These are phyloP conservation scores for Leucosporidium creatinivorum DNA, from an alignment of 768 basidiomycete genomes.

Conservation along the genomic window DNA sequence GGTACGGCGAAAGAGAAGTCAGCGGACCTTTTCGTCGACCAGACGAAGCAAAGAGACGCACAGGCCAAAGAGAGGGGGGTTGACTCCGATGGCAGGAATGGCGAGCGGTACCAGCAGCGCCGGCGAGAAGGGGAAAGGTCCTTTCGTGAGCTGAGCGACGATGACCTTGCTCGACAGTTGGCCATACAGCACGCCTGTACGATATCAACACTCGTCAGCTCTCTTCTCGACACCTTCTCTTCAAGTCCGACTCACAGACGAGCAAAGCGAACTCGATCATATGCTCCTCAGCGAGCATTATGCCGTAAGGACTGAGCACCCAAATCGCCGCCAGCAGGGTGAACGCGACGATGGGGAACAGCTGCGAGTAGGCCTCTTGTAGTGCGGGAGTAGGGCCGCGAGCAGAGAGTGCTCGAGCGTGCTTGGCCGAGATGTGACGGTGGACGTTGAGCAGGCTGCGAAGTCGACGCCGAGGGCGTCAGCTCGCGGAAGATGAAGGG, in stretches of 20 bases:
- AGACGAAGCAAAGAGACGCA: not conserved
- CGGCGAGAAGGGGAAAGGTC: slow-evolving; percentile 18
- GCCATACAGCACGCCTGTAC: slow-evolving; percentile 22
- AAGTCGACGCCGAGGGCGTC: not conserved
- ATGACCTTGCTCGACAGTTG: slow-evolving; percentile 29
- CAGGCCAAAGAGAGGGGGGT: slow-evolving; percentile 15
- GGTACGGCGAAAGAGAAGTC: not conserved
- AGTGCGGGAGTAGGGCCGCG: slow-evolving; percentile 1
- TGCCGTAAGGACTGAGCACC: slow-evolving; percentile 19
- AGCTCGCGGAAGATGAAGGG: too few species aligned
- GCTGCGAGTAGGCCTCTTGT: slow-evolving; percentile 20
- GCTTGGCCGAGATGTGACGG: not conserved
- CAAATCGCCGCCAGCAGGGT: not conserved
- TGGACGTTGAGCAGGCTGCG: slow-evolving; percentile 22
- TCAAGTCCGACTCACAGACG: slow-evolving; percentile 10
- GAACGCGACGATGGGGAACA: slow-evolving; percentile 20
- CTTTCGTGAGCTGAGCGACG: slow-evolving; percentile 25
- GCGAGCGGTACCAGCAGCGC: slow-evolving; percentile 15
- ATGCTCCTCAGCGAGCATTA: slow-evolving; percentile 11
- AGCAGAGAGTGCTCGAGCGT: slow-evolving; percentile 10
- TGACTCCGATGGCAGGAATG: slow-evolving; percentile 13
- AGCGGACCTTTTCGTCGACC: too few species aligned
- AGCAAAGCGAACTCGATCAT: slow-evolving; percentile 22
- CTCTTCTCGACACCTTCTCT: not conserved
- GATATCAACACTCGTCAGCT: not conserved